A percentile compares a stretch with the other conserved stretches of the same genome.
phyloP scores from a whole-genome alignment of 805 yeast genomes.

The Candida alai region DNA sequence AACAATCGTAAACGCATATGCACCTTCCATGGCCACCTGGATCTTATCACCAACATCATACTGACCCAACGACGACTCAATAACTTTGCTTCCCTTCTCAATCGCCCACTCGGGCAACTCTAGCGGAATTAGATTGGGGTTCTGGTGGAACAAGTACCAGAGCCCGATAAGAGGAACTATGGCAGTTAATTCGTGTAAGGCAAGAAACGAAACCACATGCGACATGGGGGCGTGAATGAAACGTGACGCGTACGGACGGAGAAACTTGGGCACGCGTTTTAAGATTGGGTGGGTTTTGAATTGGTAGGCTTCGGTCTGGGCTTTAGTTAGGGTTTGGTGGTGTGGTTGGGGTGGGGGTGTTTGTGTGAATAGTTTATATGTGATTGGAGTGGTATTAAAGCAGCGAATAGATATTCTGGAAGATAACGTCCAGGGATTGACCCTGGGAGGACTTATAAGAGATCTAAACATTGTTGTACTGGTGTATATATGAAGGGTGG shows the following conservation, averaged over 20 bases:
- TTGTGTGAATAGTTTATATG: background rate
- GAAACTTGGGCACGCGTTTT: conserved; percentile 44
- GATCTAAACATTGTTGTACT: too few relatives aligned
- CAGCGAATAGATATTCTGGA: too few relatives aligned
- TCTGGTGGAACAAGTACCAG: conserved; percentile 63
- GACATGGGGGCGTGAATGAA: conserved; percentile 56
- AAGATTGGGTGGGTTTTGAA: conserved; percentile 16
- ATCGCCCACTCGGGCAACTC: conserved; percentile 59
- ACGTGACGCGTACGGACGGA: conserved; percentile 47
- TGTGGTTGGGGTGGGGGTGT: background rate
- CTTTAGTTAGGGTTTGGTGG: background rate
- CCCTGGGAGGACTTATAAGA: too few relatives aligned
- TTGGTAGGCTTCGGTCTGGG: background rate
- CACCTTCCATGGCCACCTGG: conserved; percentile 62
- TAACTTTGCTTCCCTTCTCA: conserved; percentile 54
- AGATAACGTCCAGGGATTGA: too few relatives aligned
- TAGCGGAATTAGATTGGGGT: conserved; percentile 47
- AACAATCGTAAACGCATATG: conserved; percentile 68
- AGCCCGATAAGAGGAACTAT: conserved; percentile 63
- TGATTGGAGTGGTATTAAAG: background rate
- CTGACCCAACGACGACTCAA: conserved; percentile 44
- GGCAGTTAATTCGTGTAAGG: conserved; percentile 75
- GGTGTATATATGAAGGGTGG: too few relatives aligned
- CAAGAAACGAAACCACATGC: conserved; percentile 58
- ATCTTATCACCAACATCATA: conserved; percentile 49